Percentiles rank a stretch among this genome's conserved stretches.
These are phyloP conservation scores for Penicillium verhagenii DNA, from an alignment of 495 filamentous ascomycete genomes.

Conservation along the genomic window DNA sequence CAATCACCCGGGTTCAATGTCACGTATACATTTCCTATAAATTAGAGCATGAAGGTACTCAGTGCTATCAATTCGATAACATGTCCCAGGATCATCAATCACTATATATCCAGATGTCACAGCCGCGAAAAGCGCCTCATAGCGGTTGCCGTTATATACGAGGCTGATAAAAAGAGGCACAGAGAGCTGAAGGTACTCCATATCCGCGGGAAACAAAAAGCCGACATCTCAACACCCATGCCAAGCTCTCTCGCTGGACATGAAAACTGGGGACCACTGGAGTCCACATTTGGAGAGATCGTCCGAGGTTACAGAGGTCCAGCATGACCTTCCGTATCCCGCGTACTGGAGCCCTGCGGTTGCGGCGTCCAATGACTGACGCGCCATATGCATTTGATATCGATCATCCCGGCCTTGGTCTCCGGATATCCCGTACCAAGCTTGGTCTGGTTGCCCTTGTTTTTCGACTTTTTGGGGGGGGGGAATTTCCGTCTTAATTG, in stretches of 20 bases:
- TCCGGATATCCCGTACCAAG: conserved; percentile 21
- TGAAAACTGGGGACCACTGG: conserved; percentile 24
- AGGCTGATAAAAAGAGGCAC: not conserved
- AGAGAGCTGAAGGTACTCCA: not conserved
- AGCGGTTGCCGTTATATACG: conserved; percentile 7
- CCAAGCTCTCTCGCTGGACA: conserved; percentile 18
- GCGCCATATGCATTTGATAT: conserved; percentile 25
- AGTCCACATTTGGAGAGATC: conserved; percentile 18
- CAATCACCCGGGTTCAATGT: no score
- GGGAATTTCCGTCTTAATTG: no score
- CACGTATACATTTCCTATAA: no score
- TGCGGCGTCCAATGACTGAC: conserved; percentile 30
- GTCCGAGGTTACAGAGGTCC: conserved; percentile 16
- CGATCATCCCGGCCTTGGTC: conserved; percentile 19
- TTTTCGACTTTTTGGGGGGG: no score
- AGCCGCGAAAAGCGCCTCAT: conserved; percentile 27
- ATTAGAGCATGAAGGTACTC: no score
- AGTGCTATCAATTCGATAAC: no score
- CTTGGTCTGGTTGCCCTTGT: conserved; percentile 2
- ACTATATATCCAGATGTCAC: conserved; percentile 6
- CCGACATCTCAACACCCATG: not conserved
- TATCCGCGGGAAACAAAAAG: not conserved
- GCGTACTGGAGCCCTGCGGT: conserved; percentile 22
- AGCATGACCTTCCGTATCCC: conserved; percentile 13
- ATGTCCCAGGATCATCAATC: no score